Conservation (phyloP, 805 yeast genomes). For the Allodekkera sacchari region DNA sequence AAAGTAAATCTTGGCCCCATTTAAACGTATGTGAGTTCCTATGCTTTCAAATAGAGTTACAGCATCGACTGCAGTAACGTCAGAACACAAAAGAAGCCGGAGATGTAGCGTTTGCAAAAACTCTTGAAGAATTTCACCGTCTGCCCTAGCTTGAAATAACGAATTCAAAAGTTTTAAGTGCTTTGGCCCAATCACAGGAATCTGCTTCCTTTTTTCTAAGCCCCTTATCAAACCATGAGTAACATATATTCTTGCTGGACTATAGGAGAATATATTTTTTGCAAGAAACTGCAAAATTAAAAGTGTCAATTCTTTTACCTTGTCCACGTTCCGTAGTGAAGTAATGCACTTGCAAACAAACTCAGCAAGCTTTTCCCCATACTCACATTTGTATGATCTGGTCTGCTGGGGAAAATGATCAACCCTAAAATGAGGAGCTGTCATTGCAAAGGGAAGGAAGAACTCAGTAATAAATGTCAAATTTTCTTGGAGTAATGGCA, state of each 20-base stretch:
- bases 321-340: constrained; percentile 15
- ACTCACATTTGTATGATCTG: constrained; percentile 40
- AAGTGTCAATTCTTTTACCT: constrained; percentile 10
- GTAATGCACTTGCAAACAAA: constrained; percentile 36
- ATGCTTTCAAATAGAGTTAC: constrained; percentile 27
- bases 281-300: constrained; percentile 39
- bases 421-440: constrained; percentile 48
- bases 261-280: constrained; percentile 46
- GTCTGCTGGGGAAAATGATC: too few relatives aligned
- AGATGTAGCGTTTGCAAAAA: constrained; percentile 45
- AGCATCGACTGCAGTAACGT: constrained; percentile 21
- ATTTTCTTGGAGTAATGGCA: constrained; percentile 37
- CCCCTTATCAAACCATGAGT: constrained; percentile 52
- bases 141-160: constrained; percentile 26
- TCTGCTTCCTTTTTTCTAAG: constrained; percentile 18
- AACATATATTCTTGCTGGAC: constrained; percentile 60
- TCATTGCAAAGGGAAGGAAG: constrained; percentile 53
- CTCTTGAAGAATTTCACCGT: constrained; percentile 38
- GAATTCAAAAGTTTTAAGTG: constrained; percentile 25
- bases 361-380: constrained; percentile 42
- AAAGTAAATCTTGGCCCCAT: constrained; percentile 25
- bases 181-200: constrained; percentile 12
- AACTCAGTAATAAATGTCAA: constrained; percentile 31
- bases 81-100: constrained; percentile 33
- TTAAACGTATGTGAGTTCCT: constrained; percentile 28